These are phyloP conservation scores for Exidia glandulosa DNA, from an alignment of 768 basidiomycete species.

Conservation along the genomic window DNA sequence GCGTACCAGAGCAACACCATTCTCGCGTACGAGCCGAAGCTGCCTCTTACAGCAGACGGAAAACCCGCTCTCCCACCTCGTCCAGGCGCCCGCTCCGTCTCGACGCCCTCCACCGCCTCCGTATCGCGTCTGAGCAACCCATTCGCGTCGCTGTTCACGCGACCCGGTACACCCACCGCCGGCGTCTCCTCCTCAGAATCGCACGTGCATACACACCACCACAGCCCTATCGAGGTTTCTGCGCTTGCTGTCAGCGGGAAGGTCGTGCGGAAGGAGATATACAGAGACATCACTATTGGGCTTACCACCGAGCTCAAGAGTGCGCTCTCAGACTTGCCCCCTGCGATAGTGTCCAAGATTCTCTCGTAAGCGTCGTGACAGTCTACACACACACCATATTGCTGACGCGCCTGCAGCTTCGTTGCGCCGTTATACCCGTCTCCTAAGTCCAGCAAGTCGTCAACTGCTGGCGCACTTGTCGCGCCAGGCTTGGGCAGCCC, in stretches of 20 bases:
- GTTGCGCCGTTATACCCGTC: constrained; percentile 49
- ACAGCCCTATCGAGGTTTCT: constrained; percentile 40
- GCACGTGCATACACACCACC: constrained; percentile 12
- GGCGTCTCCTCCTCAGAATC: constrained; percentile 14
- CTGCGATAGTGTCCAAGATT: constrained; percentile 50
- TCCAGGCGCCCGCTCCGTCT: constrained; percentile 12
- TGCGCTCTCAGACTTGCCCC: constrained; percentile 28
- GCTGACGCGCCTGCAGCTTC: constrained; percentile 19
- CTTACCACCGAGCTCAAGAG: constrained; percentile 47
- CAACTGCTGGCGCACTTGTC: constrained; percentile 27
- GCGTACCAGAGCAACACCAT: constrained; percentile 31
- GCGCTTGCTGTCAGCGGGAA: constrained; percentile 46
- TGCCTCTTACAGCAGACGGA: constrained; percentile 1
- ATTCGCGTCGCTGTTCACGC: constrained; percentile 70
- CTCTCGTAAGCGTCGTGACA: constrained; percentile 20
- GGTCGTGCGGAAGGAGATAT: constrained; percentile 43
- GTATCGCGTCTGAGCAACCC: constrained; percentile 53
- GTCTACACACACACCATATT: neutral
- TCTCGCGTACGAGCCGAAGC: constrained; percentile 1
- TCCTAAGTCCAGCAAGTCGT: constrained; percentile 20
- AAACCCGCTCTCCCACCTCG: constrained; percentile 20
- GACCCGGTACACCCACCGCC: constrained; percentile 15
- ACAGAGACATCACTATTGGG: constrained; percentile 39
- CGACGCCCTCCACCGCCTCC: constrained; percentile 34
- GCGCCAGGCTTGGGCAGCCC: constrained; percentile 11